Evolutionary conservation across 768 basidiomycete genomes (phyloP).

Genomic region (Leccinum longicurvipes): DNA sequence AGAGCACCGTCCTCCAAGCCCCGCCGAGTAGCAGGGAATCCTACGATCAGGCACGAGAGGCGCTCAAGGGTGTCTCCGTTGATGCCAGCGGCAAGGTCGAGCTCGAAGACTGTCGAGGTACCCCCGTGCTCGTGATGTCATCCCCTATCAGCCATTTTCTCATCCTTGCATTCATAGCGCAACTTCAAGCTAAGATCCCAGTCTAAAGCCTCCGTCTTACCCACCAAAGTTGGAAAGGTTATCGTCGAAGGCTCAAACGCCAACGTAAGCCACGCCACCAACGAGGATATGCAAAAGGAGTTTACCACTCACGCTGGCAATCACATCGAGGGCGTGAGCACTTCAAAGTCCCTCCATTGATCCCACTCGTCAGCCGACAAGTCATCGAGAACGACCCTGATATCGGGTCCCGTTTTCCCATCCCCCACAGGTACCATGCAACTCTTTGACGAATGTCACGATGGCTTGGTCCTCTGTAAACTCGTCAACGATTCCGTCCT

Average conservation of each 20-base stretch:
- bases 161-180: no score
- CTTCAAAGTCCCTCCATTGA: neutral
- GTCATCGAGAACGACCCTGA: no score
- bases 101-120: conserved; percentile 96
- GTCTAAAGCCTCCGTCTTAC: conserved; percentile 41
- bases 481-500: conserved; percentile 99
- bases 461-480: conserved; percentile 95
- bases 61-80: no score
- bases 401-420: no score
- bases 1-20: conserved; percentile 73
- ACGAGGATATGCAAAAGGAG: conserved; percentile 91
- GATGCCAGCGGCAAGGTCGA: no score
- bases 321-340: conserved; percentile 89
- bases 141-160: no score
- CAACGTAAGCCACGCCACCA: conserved; percentile 94
- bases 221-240: no score
- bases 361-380: conserved; percentile 40
- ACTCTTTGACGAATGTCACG: conserved; percentile 94
- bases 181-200: conserved; percentile 74
- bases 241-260: conserved; percentile 93
- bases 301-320: no score
- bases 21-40: conserved; percentile 82
- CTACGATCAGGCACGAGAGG: conserved; percentile 90
- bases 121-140: conserved; percentile 28
- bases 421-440: conserved; percentile 98